Conservation (phyloP, 495 filamentous ascomycete genomes). For the Aspergillus kassunensis region DNA sequence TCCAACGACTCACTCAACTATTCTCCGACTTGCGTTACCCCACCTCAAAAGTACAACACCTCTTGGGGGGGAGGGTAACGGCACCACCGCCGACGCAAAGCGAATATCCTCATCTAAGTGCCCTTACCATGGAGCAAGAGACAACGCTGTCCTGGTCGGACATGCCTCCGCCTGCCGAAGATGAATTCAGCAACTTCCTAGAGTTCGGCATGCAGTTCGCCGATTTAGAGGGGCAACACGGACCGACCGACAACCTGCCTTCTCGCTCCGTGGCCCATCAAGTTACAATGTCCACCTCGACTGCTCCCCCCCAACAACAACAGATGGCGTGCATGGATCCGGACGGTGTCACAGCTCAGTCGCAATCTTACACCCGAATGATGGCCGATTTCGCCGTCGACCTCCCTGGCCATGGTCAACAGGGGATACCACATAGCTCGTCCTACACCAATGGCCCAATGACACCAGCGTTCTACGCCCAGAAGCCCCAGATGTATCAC, state of each 20-base stretch:
- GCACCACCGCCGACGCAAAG: neutral
- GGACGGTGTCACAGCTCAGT: slow-evolving; percentile 22
- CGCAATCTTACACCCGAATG: slow-evolving; percentile 30
- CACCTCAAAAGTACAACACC: neutral
- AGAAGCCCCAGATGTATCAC: slow-evolving; percentile 29
- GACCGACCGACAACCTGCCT: slow-evolving; percentile 31
- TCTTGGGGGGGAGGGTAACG: neutral
- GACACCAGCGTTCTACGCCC: slow-evolving; percentile 38
- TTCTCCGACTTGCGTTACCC: slow-evolving; percentile 4
- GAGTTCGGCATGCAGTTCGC: slow-evolving; percentile 51
- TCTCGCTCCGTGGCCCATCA: slow-evolving; percentile 30
- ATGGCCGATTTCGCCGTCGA: slow-evolving; percentile 37
- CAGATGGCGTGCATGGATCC: slow-evolving; percentile 27
- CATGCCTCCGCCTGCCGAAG: slow-evolving; percentile 34
- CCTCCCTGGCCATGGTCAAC: slow-evolving; percentile 23
- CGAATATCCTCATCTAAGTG: neutral
- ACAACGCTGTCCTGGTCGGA: slow-evolving; percentile 41
- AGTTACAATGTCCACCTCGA: slow-evolving; percentile 30
- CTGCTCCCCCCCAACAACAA: slow-evolving; percentile 24
- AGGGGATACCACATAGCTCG: slow-evolving; percentile 25
- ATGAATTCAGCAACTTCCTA: slow-evolving; percentile 53
- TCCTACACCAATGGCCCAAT: slow-evolving; percentile 32
- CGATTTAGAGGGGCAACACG: slow-evolving; percentile 45
- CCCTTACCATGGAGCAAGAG: slow-evolving; percentile 38
- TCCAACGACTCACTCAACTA: neutral